Base-by-base conservation (phyloP, 1,139 yeast genomes). In the Yarrowia galli region DNA sequence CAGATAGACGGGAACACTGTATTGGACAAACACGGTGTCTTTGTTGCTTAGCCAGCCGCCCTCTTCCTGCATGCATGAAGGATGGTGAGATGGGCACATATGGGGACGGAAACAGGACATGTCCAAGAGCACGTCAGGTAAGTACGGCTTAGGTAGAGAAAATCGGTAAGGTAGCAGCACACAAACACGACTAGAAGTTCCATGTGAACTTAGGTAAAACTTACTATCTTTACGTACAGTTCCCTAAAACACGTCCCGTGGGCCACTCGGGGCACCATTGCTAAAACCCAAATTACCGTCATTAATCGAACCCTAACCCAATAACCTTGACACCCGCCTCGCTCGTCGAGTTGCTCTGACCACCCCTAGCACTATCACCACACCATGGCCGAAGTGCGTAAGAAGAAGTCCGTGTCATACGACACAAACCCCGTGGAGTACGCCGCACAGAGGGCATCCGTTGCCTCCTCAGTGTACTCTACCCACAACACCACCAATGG, bases 401-500 rank as follows among this genome's bases (percentile, higher is more conserved):
- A 46, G 66, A 61, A 61, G 56, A 61, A 61, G 66, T 61, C 66
- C 46, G 66, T 61, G 56, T 61, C 66, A 4, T 61, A 61, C 56
- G 56, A 48, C 66, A 58, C 64, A 8, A 48, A 61, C 25, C 66
- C 66, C 46, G 66, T 48, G 54, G 43, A 46, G 66, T 48, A 61
- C 46, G 66, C 54, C 15, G 56, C 66, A 20, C 54, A 61, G 66
- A 46, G 56, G 40, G 54, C 66, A 38, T 61, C 66, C 10, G 54
- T 48, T 38, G 56, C 66, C 66, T 46, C 54, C 12, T 61, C 54
- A 2, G 46, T 46, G 56, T 61, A 61, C 66, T 48, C 54, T 36
- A 61, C 66, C 10, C 66, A 61, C 66, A 61, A 61, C 66, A 61
- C 66, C 7, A 61, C 66, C 56, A 61, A 61, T 46, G 66, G 66